Evolutionary conservation across 768 basidiomycete species (phyloP), one percentile per base, ranked within the genome.

Genomic region (Suillus subluteus): DNA sequence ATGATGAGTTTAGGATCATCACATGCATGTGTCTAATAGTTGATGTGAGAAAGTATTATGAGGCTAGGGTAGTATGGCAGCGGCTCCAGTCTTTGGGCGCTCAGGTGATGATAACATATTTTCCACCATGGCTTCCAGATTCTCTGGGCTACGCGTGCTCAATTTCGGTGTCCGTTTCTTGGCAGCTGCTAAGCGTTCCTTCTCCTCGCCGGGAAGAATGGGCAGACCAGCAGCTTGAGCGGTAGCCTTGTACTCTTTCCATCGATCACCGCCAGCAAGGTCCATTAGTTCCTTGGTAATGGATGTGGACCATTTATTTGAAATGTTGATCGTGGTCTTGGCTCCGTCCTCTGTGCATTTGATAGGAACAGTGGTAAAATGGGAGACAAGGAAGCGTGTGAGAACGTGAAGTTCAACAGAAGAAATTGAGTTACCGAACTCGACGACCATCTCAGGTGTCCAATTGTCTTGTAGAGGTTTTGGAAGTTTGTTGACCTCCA

Each of bases 241-340:
- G n/a, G 83, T 81, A 3, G 76, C 73, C 72, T 86, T 87, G 81
- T 86, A 86, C 64, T 80, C 75, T 64, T 80, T 77, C 90, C 91
- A 92, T 2, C 82, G 75, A 12, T 84, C 78, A 9, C 86, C 87
- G 0, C 89, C 91, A 5, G 86, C 87, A 2, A 82, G 66, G 55
- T 90, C 86, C 89, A 93, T 90, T 30, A 93, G 80, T 68, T 93
- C 89, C 68, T 85, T 82, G 37, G 88, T 77, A 35, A 94, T 93
- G 13, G 83, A 76, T 0, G 87, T 85, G 15, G 91, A 92, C 86
- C 85, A 87, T 75, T 92, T 92, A 35, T 83, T 79, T n/a, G 86
- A 78, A 75, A 93, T 81, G 72, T 86, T 79, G 40, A 93, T 69
- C 7, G 73, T 83, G 61, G 81, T 69, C 23, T 75, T 70, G 18